phyloP scores from a whole-genome alignment of 192 early-diverging fungal genomes.

The Podila epicladia region DNA sequence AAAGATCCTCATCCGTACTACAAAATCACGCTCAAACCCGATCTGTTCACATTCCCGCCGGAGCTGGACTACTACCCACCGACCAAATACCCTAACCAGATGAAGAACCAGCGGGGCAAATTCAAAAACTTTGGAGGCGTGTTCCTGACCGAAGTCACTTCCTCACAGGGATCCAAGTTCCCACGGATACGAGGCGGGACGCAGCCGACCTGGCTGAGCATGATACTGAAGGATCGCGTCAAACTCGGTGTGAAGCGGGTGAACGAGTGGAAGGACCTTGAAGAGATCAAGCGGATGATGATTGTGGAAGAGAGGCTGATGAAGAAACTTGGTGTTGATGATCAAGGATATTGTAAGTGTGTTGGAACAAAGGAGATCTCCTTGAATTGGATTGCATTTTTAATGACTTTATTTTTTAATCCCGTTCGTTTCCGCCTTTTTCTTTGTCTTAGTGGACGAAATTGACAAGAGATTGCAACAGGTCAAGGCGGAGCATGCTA shows the following conservation, averaged over 20 bases:
- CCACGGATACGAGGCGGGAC: constrained; percentile 51
- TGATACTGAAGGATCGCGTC: constrained; percentile 60
- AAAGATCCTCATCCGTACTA: constrained; percentile 28
- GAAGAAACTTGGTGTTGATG: constrained; percentile 33
- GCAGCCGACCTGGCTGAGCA: constrained; percentile 55
- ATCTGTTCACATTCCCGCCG: constrained; percentile 34
- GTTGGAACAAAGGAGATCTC: background rate
- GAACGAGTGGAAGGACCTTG: constrained; percentile 40
- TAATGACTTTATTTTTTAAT: background rate
- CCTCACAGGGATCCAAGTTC: constrained; percentile 49
- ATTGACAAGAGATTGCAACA: constrained; percentile 13
- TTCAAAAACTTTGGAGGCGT: constrained; percentile 48
- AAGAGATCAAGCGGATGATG: constrained; percentile 46
- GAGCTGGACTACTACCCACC: constrained; percentile 47
- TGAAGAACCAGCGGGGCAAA: constrained; percentile 25
- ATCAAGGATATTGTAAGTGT: constrained; percentile 51
- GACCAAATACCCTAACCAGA: constrained; percentile 26
- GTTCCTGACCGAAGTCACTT: constrained; percentile 41
- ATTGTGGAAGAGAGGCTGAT: constrained; percentile 42
- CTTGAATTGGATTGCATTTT: too few species aligned
- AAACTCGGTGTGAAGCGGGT: constrained; percentile 39
- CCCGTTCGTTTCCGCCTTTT: background rate
- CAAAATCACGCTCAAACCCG: constrained; percentile 31
- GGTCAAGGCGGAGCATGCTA: constrained; percentile 6
- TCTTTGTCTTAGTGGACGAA: constrained; percentile 8